Percentiles rank a stretch among this genome's conserved stretches.
Conservation (phyloP, 2,329 filamentous ascomycete species). For the Malbranchea cinnamomea region DNA sequence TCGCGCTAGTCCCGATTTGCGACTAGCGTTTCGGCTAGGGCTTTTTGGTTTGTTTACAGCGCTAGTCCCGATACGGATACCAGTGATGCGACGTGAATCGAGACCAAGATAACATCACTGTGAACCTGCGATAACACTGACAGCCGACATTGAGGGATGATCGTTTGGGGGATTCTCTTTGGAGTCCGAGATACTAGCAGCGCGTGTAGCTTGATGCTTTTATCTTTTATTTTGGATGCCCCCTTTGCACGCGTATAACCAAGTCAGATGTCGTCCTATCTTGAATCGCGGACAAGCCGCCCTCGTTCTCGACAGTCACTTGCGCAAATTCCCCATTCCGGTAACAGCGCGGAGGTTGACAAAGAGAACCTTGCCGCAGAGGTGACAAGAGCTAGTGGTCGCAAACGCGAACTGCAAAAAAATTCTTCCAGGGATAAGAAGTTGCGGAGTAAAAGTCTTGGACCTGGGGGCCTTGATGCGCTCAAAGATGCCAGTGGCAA, state of each 20-base stretch:
- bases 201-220: too few species aligned
- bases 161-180: too few species aligned
- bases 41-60: conserved; percentile 29
- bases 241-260: too few species aligned
- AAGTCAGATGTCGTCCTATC: too few species aligned
- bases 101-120: conserved; percentile 1
- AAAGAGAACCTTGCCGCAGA: conserved; percentile 69
- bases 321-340: conserved; percentile 40
- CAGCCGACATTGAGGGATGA: too few species aligned
- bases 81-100: conserved; percentile 17
- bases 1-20: conserved; percentile 18
- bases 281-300: too few species aligned
- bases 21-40: conserved; percentile 25
- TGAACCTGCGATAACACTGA: too few species aligned
- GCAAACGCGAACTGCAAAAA: conserved; percentile 10
- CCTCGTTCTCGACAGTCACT: conserved; percentile 54
- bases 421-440: conserved; percentile 39
- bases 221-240: too few species aligned
- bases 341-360: conserved; percentile 37
- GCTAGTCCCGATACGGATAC: conserved; percentile 19
- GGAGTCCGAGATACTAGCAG: too few species aligned
- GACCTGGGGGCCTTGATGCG: conserved; percentile 75
- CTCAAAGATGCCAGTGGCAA: conserved; percentile 63
- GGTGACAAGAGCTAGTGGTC: conserved; percentile 32
- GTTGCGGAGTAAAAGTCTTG: conserved; percentile 88